Evolutionary conservation across 1,284 basidiomycete species (phyloP).

Genomic region (Puccinia coronata): DNA sequence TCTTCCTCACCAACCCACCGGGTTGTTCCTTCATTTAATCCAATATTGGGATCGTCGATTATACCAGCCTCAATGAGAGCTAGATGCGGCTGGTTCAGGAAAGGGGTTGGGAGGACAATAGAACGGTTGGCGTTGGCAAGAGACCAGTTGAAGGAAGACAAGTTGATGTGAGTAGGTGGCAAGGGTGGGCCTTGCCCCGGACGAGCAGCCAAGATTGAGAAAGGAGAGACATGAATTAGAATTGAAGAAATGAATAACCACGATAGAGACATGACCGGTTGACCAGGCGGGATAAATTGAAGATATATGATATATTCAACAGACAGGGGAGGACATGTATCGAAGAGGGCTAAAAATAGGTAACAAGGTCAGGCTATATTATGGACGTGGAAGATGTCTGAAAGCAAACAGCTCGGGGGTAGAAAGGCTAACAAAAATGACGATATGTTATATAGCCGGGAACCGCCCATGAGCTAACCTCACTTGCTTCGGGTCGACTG

Average conservation of each 20-base stretch:
- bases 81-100: slow-evolving; percentile 53
- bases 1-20: slow-evolving; percentile 49
- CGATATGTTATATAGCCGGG: no score
- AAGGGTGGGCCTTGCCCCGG: slow-evolving; percentile 27
- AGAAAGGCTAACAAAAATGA: neutral
- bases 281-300: neutral
- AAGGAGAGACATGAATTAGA: neutral
- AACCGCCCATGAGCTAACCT: neutral
- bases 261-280: neutral
- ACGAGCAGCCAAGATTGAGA: neutral
- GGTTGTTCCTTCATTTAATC: slow-evolving; percentile 50
- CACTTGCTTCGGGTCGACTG: neutral
- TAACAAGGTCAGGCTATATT: neutral
- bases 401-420: neutral
- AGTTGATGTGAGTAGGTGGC: slow-evolving; percentile 36
- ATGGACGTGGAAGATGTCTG: neutral
- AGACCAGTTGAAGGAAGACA: slow-evolving; percentile 51
- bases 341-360: neutral
- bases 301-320: neutral
- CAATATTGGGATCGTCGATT: slow-evolving; percentile 53
- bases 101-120: slow-evolving; percentile 53
- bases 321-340: neutral
- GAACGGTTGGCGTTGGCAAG: slow-evolving; percentile 54
- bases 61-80: slow-evolving; percentile 54
- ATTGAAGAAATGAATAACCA: slow-evolving; percentile 1